phyloP scores from a whole-genome alignment of 768 basidiomycete genomes.

The Daedalea quercina region DNA sequence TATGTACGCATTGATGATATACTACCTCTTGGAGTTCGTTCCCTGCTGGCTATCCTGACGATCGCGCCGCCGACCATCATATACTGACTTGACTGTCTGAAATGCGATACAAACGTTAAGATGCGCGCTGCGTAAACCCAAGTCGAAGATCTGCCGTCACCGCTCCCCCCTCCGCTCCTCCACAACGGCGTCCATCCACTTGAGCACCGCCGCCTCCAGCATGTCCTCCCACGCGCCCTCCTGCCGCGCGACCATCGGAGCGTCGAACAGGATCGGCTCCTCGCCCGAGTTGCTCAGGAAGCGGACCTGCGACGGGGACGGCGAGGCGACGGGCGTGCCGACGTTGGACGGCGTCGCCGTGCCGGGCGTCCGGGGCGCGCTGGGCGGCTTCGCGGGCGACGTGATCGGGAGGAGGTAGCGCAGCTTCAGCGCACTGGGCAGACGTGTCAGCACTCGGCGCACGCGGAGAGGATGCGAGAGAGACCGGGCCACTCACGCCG shows the following conservation, averaged over 20 bases:
- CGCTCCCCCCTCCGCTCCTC: slow-evolving; percentile 39
- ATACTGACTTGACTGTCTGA: too few species aligned
- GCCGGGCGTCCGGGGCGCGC: background rate
- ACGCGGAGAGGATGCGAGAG: background rate
- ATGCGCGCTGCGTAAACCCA: too few species aligned
- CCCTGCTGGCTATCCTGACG: too few species aligned
- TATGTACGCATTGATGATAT: too few species aligned
- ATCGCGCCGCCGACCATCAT: too few species aligned
- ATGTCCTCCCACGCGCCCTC: slow-evolving; percentile 80
- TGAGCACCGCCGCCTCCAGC: slow-evolving; percentile 54
- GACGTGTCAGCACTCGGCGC: background rate
- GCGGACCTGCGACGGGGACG: slow-evolving; percentile 26
- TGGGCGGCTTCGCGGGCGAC: slow-evolving; percentile 37
- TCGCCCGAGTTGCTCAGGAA: slow-evolving; percentile 31
- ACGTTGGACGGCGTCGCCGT: slow-evolving; percentile 9
- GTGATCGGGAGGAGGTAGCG: slow-evolving; percentile 73
- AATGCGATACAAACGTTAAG: too few species aligned
- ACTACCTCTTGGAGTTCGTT: too few species aligned
- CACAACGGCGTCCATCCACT: slow-evolving; percentile 66
- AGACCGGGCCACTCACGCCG: slow-evolving; percentile 50
- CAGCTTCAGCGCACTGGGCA: slow-evolving; percentile 65
- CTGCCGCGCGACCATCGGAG: slow-evolving; percentile 60
- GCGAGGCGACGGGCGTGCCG: slow-evolving; percentile 20
- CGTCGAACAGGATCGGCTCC: slow-evolving; percentile 60
- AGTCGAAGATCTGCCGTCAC: too few species aligned